These are phyloP conservation scores for Talaromyces sp. DNA, from an alignment of 2,329 filamentous ascomycete genomes.

Conservation along the genomic window DNA sequence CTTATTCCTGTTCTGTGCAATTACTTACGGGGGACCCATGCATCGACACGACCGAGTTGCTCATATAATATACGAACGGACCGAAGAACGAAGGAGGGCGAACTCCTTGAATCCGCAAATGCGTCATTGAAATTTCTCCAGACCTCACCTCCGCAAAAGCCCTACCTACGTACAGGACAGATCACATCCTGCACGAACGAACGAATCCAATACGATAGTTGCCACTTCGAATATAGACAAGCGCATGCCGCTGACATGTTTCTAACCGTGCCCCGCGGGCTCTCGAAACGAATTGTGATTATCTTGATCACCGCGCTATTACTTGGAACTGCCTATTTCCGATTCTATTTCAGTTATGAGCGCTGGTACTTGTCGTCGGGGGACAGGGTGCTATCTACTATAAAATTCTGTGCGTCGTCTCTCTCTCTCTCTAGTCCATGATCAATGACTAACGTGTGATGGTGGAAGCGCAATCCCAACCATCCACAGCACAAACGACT, in stretches of 20 bases:
- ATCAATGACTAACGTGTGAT: not conserved
- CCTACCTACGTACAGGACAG: not conserved
- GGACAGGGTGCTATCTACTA: constrained; percentile 8
- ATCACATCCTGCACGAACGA: not conserved
- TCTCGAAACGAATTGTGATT: not conserved
- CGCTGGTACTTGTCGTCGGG: constrained; percentile 16
- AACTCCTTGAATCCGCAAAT: not conserved
- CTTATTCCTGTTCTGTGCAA: not conserved
- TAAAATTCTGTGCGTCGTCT: constrained; percentile 14
- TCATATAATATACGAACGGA: not conserved
- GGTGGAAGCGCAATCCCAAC: not conserved
- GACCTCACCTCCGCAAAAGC: not conserved
- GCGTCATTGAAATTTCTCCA: not conserved
- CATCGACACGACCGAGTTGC: not conserved
- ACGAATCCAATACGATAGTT: not conserved
- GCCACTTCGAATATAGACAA: not conserved
- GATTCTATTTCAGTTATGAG: constrained; percentile 3
- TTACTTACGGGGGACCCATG: not conserved
- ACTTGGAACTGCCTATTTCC: constrained; percentile 5
- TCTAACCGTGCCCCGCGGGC: constrained; percentile 3
- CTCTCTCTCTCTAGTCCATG: not conserved
- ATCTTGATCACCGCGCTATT: not conserved
- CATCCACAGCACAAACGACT: constrained; percentile 9
- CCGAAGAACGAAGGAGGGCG: not conserved
- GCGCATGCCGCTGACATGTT: constrained; percentile 10